These are phyloP conservation scores for Amborella trichopoda DNA, from an alignment of 164 flowering plant genomes.

Conservation along the genomic window DNA sequence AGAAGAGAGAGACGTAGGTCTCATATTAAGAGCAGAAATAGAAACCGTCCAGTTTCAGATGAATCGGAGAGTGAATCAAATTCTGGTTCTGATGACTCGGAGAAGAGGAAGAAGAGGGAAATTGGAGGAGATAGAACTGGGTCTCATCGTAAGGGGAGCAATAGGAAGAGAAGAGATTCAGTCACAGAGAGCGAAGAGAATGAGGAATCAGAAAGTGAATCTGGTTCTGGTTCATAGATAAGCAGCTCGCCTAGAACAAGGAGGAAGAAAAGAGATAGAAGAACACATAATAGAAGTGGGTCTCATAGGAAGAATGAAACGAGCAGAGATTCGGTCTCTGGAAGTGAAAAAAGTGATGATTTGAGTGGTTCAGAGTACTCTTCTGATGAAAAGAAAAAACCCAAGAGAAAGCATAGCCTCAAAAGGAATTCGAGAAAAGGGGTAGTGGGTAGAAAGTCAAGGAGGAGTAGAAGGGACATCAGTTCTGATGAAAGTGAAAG, in stretches of 20 bases:
- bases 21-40: too few species aligned
- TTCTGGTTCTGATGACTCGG: slow-evolving; percentile 16
- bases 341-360: slow-evolving; percentile 20
- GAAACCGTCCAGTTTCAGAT: too few species aligned
- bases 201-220: slow-evolving; percentile 7
- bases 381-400: slow-evolving; percentile 9
- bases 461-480: neutral
- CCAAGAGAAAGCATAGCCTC: slow-evolving; percentile 8
- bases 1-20: too few species aligned
- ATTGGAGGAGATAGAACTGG: too few species aligned
- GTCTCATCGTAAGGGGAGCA: too few species aligned
- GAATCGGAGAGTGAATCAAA: too few species aligned
- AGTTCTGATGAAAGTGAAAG: neutral
- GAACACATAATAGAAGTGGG: slow-evolving; percentile 16
- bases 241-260: slow-evolving; percentile 17
- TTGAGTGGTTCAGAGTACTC: slow-evolving; percentile 19
- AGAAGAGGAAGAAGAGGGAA: too few species aligned
- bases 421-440: slow-evolving; percentile 18
- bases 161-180: too few species aligned
- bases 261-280: slow-evolving; percentile 4
- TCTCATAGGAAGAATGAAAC: slow-evolving; percentile 20
- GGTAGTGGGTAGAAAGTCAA: neutral
- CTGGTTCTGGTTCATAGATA: slow-evolving; percentile 29
- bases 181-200: too few species aligned
- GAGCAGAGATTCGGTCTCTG: slow-evolving; percentile 18